These are phyloP conservation scores for Pseudopediastrum boryanum DNA, from an alignment of 139 green algal genomes.

Conservation along the genomic window DNA sequence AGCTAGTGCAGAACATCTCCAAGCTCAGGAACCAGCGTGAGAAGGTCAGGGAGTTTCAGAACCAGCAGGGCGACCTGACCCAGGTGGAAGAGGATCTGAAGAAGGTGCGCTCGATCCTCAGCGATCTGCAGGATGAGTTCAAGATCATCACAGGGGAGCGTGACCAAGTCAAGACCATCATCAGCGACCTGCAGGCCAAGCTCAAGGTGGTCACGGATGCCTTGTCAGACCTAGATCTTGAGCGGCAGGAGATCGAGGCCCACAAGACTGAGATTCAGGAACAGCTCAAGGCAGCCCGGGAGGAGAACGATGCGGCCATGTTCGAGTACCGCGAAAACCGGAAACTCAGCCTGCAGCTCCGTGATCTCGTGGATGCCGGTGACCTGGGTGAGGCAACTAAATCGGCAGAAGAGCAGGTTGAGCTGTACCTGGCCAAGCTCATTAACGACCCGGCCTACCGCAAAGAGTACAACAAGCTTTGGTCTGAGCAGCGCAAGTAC, in stretches of 20 bases:
- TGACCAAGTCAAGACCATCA: constrained; percentile 50
- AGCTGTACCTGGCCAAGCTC: constrained; percentile 41
- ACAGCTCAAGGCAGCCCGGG: constrained; percentile 46
- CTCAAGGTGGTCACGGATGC: constrained; percentile 21
- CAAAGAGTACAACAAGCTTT: constrained; percentile 54
- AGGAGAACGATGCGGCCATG: constrained; percentile 47
- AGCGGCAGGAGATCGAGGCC: constrained; percentile 37
- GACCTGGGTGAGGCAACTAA: constrained; percentile 45
- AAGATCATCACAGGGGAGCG: constrained; percentile 57
- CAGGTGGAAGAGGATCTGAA: constrained; percentile 49
- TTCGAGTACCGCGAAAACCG: constrained; percentile 66
- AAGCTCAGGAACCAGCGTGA: constrained; percentile 25
- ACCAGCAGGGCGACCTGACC: constrained; percentile 27
- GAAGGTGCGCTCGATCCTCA: constrained; percentile 19
- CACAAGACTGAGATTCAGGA: constrained; percentile 45
- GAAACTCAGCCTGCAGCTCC: constrained; percentile 51
- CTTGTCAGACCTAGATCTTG: constrained; percentile 9
- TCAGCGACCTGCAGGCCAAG: constrained; percentile 44
- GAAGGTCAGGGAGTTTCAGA: constrained; percentile 11
- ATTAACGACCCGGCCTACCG: constrained; percentile 39
- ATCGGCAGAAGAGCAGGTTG: constrained; percentile 39
- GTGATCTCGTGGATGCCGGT: constrained; percentile 60
- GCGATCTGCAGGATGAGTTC: constrained; percentile 47
- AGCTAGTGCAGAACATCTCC: constrained; percentile 39
- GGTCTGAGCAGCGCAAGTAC: constrained; percentile 55